A percentile compares a stretch with the other conserved stretches of the same genome.
phyloP scores from a whole-genome alignment of 83 land plant species.

The Picea abies region DNA sequence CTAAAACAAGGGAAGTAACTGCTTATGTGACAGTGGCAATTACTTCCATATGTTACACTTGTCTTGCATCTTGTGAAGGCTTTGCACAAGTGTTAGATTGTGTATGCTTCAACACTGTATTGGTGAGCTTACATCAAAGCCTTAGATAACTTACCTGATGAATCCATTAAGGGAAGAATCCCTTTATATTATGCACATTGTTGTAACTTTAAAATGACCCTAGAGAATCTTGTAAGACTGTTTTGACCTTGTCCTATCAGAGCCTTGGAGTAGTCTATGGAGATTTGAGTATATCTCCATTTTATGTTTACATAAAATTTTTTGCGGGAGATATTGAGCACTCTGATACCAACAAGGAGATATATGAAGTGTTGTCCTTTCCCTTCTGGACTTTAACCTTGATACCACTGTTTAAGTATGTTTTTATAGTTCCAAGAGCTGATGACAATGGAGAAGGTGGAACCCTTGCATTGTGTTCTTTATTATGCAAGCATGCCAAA shows the following conservation, averaged over 20 bases:
- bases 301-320: slow-evolving; percentile 45
- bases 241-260: slow-evolving; percentile 39
- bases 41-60: too few relatives aligned
- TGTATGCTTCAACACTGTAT: too few relatives aligned
- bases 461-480: slow-evolving; percentile 78
- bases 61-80: too few relatives aligned
- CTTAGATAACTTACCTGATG: too few relatives aligned
- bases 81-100: too few relatives aligned
- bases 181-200: too few relatives aligned
- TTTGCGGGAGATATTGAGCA: slow-evolving; percentile 44
- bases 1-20: too few relatives aligned
- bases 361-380: slow-evolving; percentile 54
- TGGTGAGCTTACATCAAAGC: too few relatives aligned
- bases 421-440: slow-evolving; percentile 56
- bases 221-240: slow-evolving; percentile 42
- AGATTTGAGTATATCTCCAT: slow-evolving; percentile 49
- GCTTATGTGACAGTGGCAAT: too few relatives aligned
- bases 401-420: slow-evolving; percentile 55
- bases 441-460: slow-evolving; percentile 77
- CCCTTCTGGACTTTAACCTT: slow-evolving; percentile 60
- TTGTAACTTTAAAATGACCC: too few relatives aligned
- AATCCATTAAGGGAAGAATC: too few relatives aligned
- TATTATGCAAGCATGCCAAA: slow-evolving; percentile 70
- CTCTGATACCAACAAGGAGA: slow-evolving; percentile 52
- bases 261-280: slow-evolving; percentile 61